Evolutionary conservation across 805 yeast genomes (phyloP).

Genomic region (Wickerhamomyces silvicola): DNA sequence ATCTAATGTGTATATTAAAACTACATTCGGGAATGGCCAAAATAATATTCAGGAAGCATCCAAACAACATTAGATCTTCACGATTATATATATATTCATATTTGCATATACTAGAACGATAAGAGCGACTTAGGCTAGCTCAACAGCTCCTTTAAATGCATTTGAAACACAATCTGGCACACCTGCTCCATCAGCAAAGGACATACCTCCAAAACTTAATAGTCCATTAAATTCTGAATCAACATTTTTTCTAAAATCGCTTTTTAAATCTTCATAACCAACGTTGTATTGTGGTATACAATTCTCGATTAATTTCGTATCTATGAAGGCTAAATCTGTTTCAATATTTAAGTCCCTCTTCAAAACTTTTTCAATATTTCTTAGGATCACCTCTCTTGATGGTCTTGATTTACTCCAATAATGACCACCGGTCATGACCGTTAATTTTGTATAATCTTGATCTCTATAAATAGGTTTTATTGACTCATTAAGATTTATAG

Average conservation of each 20-base stretch:
- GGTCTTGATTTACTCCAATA: constrained; percentile 31
- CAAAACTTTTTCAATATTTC: constrained; percentile 32
- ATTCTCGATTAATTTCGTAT: no score
- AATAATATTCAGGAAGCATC: no score
- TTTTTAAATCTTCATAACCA: constrained; percentile 50
- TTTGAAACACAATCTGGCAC: constrained; percentile 80
- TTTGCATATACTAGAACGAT: no score
- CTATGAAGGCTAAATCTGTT: no score
- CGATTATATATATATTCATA: no score
- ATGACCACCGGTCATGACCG: constrained; percentile 91
- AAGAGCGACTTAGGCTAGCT: constrained; percentile 6
- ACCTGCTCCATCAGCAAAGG: constrained; percentile 75
- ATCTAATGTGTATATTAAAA: no score
- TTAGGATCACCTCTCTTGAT: constrained; percentile 17
- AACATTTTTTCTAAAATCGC: constrained; percentile 28
- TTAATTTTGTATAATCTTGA: constrained; percentile 55
- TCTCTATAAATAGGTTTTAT: neutral
- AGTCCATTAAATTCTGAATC: constrained; percentile 30
- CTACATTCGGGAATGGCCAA: no score
- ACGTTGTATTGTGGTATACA: constrained; percentile 79
- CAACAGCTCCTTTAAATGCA: constrained; percentile 51
- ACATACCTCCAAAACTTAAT: constrained; percentile 70
- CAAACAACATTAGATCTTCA: no score
- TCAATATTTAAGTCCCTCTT: constrained; percentile 32
- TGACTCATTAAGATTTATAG: constrained; percentile 11